Conservation (phyloP, 352 stramenopile genomes). For the Phytopythium litorale region DNA sequence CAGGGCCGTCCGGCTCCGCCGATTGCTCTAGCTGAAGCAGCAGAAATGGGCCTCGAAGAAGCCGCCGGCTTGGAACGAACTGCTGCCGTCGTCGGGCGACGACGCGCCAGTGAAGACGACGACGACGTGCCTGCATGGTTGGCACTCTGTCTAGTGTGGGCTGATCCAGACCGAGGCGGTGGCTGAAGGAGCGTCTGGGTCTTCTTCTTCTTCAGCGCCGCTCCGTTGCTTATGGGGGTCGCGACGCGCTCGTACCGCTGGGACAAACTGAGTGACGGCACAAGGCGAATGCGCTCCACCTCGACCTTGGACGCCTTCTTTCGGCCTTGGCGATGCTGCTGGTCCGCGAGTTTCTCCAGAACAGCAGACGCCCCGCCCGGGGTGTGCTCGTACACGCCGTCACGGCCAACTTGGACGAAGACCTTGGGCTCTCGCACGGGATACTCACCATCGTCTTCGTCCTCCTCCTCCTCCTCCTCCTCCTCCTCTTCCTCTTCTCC, state of each 20-base stretch:
- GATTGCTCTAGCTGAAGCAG: background rate
- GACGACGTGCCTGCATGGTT: background rate
- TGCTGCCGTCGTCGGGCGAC: background rate
- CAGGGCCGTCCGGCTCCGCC: background rate
- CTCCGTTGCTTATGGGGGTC: conserved; percentile 14
- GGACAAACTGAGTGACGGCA: conserved; percentile 36
- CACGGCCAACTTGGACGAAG: conserved; percentile 39
- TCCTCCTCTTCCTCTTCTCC: conserved; percentile 19
- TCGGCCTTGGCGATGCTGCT: conserved; percentile 19
- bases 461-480: conserved; percentile 17
- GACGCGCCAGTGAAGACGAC: conserved; percentile 1
- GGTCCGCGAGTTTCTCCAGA: conserved; percentile 28
- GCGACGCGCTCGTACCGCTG: conserved; percentile 43
- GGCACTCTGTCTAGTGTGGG: background rate
- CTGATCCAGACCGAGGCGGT: background rate
- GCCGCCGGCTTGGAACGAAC: background rate
- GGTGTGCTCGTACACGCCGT: conserved; percentile 35
- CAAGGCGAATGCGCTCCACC: conserved; percentile 47
- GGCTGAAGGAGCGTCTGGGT: conserved; percentile 2
- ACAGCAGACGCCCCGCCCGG: conserved; percentile 25
- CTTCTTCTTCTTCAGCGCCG: conserved; percentile 13
- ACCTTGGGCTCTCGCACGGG: conserved; percentile 34
- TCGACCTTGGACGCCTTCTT: conserved; percentile 22
- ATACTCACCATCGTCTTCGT: conserved; percentile 20
- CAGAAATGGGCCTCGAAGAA: background rate